Evolutionary conservation across 768 basidiomycete species (phyloP).

Genomic region (Mycena sanguinolenta): DNA sequence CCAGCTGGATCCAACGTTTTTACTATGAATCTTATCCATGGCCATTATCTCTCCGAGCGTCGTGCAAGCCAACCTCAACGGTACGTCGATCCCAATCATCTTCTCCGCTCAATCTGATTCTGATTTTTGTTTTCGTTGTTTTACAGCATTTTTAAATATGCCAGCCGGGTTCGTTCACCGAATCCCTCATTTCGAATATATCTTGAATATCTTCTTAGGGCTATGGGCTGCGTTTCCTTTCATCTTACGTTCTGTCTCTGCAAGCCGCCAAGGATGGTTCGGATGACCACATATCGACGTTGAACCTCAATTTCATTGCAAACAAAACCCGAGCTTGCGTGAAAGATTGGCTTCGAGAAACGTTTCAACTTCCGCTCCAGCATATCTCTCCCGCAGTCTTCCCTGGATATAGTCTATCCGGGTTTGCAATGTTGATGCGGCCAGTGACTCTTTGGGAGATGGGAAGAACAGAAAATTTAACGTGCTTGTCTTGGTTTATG

Average conservation of each 20-base stretch:
- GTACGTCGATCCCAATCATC: neutral
- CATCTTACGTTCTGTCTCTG: neutral
- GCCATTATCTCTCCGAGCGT: slow-evolving; percentile 5
- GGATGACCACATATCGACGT: neutral
- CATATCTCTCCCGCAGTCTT: too few species aligned
- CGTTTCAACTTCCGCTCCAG: too few species aligned
- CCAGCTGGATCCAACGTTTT: neutral
- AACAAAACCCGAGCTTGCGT: neutral
- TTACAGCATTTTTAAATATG: slow-evolving; percentile 26
- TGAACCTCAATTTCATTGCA: neutral
- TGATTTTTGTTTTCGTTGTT: too few species aligned
- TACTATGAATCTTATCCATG: slow-evolving; percentile 2
- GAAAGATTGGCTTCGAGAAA: too few species aligned
- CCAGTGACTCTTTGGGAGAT: neutral
- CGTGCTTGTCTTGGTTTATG: too few species aligned
- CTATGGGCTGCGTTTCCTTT: neutral
- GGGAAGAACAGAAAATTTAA: neutral
- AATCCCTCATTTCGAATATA: neutral
- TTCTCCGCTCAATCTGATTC: too few species aligned
- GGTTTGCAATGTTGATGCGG: slow-evolving; percentile 1
- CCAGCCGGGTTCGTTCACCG: neutral
- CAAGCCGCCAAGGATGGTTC: neutral
- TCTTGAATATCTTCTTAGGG: neutral
- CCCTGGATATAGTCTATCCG: too few species aligned
- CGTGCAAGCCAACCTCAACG: slow-evolving; percentile 3